Evolutionary conservation across 176 grass and related monocot genomes (phyloP), one percentile per base, ranked within the genome.

Genomic region (Secale cereale): DNA sequence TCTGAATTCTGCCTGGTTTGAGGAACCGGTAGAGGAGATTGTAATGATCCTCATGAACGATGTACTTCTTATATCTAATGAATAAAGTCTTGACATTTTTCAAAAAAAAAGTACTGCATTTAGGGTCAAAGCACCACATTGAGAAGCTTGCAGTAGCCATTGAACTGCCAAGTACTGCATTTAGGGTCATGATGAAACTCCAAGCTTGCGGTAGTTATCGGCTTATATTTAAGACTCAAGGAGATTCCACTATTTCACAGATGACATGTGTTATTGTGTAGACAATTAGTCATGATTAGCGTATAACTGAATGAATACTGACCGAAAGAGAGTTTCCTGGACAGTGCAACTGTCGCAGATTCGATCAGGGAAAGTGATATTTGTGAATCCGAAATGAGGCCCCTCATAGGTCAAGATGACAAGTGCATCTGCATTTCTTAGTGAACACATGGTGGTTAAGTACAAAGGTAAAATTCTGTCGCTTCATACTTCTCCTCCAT

Each of bases 121-220:
- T n/a, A n/a, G n/a, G 45, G 16, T 50, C 46, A 50, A 85, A 78
- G 30, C 70, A 85, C 81, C 74, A 92, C 60, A 80, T 78, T 64
- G 87, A 91, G 84, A 94, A 87, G 40, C 85, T 90, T 67, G 89
- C 87, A 17, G 54, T 89, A 45, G 78, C 89, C 48, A 90, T 86
- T 87, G 81, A 78, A 37, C 82, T 89, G 41, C 66, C 80, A 72
- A 82, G 46, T 66, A 89, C 81, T 23, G 64, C 71, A 15, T 65
- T 85, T 59, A 78, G 92, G 81, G 46, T 94, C 64, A 85, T 94
- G 78, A 91, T 89, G 84, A 91, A 91, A 60, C 86, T 94, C 52
- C 52, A 84, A 30, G 71, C 86, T 39, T 91, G 80, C 48, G 77
- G 89, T 41, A 81, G 83, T 85, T 89, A 77, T 39, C 92, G 89